These are phyloP conservation scores for Dorcoceras hygrometricum DNA, from an alignment of 257 asterid genomes.

Conservation along the genomic window DNA sequence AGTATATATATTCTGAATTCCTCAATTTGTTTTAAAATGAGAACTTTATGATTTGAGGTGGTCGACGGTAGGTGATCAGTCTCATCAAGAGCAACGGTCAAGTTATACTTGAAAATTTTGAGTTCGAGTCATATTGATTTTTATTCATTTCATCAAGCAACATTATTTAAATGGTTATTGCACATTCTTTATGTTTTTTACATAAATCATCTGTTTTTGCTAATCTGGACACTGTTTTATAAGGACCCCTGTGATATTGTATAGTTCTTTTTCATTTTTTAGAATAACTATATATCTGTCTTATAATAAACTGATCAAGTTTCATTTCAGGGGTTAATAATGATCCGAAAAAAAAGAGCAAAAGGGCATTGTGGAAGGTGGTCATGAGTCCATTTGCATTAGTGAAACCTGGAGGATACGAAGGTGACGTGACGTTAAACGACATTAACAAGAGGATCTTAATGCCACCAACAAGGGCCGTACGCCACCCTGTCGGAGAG, in stretches of 20 bases:
- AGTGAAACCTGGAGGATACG: conserved; percentile 85
- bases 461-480: conserved; percentile 82
- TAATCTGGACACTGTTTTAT: too few species aligned
- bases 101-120: too few species aligned
- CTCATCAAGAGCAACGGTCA: too few species aligned
- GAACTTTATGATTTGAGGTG: neutral
- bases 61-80: neutral
- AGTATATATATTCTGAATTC: neutral
- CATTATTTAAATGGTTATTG: too few species aligned
- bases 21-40: neutral
- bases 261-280: neutral
- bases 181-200: too few species aligned
- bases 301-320: too few species aligned
- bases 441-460: conserved; percentile 82
- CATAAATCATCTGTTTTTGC: too few species aligned
- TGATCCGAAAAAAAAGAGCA: conserved; percentile 30
- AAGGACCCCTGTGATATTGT: too few species aligned
- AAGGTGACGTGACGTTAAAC: conserved; percentile 68
- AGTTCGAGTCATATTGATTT: too few species aligned
- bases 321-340: conserved; percentile 29
- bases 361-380: conserved; percentile 43
- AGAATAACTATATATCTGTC: too few species aligned
- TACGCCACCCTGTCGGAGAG: conserved; percentile 94
- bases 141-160: too few species aligned
- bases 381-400: conserved; percentile 71